Evolutionary conservation across 495 filamentous ascomycete genomes (phyloP).

Genomic region (Paragyromitra xinjiangensis): DNA sequence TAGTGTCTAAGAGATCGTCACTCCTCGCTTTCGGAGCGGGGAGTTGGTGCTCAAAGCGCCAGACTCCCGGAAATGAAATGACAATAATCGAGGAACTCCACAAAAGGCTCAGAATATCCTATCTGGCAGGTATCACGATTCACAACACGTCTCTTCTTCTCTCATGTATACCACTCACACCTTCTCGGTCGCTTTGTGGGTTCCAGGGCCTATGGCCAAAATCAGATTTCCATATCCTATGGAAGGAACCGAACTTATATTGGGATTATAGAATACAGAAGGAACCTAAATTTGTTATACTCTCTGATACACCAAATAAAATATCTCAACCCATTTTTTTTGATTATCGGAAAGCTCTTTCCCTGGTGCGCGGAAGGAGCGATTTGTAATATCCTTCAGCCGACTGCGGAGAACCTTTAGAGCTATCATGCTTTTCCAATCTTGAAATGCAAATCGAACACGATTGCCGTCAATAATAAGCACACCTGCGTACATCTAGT

Average conservation of each 20-base stretch:
- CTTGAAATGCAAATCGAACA: conserved; percentile 82
- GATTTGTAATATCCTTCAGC: conserved; percentile 74
- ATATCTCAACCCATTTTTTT: conserved; percentile 78
- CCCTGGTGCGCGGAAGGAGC: conserved; percentile 76
- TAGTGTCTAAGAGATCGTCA: too few relatives aligned
- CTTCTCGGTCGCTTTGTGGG: too few relatives aligned
- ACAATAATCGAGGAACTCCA: too few relatives aligned
- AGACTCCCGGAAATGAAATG: too few relatives aligned
- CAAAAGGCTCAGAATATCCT: too few relatives aligned
- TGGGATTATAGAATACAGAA: neutral
- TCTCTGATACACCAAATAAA: conserved; percentile 51
- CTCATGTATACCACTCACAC: too few relatives aligned
- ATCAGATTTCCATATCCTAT: neutral
- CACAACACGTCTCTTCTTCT: too few relatives aligned
- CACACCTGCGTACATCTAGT: conserved; percentile 81
- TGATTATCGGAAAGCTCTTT: conserved; percentile 71
- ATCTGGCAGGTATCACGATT: too few relatives aligned
- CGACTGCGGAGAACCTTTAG: conserved; percentile 77
- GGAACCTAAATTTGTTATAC: neutral
- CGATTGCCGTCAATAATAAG: conserved; percentile 85
- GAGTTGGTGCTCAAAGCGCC: too few relatives aligned
- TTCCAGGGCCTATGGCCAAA: neutral
- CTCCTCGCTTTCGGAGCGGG: too few relatives aligned
- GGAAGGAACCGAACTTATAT: neutral
- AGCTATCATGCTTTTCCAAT: conserved; percentile 89